These are phyloP conservation scores for Gossypium turneri DNA, from an alignment of 345 rosid species.

Conservation along the genomic window DNA sequence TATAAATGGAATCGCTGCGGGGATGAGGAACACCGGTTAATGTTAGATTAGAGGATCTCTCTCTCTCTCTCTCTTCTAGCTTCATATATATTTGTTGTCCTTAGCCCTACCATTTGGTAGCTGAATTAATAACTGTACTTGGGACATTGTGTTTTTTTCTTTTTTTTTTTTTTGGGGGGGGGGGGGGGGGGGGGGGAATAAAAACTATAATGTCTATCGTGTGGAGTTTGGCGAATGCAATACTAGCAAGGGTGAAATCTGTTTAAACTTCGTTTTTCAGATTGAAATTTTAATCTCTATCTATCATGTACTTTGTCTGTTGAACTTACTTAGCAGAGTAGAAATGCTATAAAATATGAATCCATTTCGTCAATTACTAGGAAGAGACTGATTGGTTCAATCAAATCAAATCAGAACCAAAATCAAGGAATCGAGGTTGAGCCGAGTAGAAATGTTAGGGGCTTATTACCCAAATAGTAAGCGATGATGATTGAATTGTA, in stretches of 20 bases:
- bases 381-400: too few relatives aligned
- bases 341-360: background rate
- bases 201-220: background rate
- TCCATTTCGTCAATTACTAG: too few relatives aligned
- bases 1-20: constrained; percentile 92
- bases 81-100: background rate
- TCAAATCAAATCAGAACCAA: too few relatives aligned
- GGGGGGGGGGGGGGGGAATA: background rate
- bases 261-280: background rate
- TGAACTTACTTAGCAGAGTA: background rate
- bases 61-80: background rate
- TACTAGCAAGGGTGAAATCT: background rate
- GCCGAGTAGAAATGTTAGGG: too few relatives aligned
- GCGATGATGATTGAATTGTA: too few relatives aligned
- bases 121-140: background rate
- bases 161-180: background rate
- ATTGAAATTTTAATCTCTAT: background rate
- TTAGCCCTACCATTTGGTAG: background rate
- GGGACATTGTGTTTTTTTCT: background rate
- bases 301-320: background rate
- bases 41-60: background rate
- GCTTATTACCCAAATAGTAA: too few relatives aligned
- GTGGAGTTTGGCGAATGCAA: background rate
- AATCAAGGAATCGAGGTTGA: too few relatives aligned
- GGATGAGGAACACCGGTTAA: constrained; percentile 88